A percentile compares a stretch with the other conserved stretches of the same genome.
These are phyloP conservation scores for Nothophoma quercina DNA, from an alignment of 2,329 filamentous ascomycete genomes.

Conservation along the genomic window DNA sequence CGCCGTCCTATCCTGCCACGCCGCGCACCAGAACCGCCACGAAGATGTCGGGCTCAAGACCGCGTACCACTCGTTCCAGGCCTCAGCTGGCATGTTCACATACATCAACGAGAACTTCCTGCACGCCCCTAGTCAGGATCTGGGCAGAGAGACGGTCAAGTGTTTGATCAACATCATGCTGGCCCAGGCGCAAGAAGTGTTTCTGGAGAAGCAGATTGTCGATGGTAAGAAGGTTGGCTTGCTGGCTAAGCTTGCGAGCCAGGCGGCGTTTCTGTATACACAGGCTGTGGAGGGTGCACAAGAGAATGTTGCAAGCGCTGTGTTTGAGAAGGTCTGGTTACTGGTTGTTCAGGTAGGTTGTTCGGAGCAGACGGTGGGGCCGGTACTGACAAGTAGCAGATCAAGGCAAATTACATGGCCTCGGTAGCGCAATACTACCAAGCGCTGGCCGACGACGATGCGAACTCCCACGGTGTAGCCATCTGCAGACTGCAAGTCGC, in stretches of 20 bases:
- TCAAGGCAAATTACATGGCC: constrained; percentile 82
- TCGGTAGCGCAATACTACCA: constrained; percentile 95
- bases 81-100: constrained; percentile 98
- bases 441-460: constrained; percentile 87
- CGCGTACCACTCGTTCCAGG: constrained; percentile 97
- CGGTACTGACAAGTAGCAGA: constrained; percentile 45
- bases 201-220: constrained; percentile 92
- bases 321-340: constrained; percentile 96
- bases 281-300: constrained; percentile 91
- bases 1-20: constrained; percentile 94
- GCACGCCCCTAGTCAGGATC: constrained; percentile 93
- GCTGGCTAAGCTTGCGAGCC: constrained; percentile 90
- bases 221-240: constrained; percentile 93
- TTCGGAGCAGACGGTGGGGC: not conserved
- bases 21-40: constrained; percentile 87
- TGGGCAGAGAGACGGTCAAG: constrained; percentile 95
- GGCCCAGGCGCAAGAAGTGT: constrained; percentile 96
- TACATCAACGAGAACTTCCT: constrained; percentile 99
- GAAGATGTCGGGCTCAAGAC: constrained; percentile 95
- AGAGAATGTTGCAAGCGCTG: constrained; percentile 86
- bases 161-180: constrained; percentile 91
- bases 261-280: constrained; percentile 85
- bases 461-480: constrained; percentile 83
- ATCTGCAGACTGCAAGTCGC: constrained; percentile 84
- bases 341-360: constrained; percentile 75